Percentiles rank a stretch among this genome's conserved stretches.
These are phyloP conservation scores for Schizonepeta tenuifolia DNA, from an alignment of 257 asterid genomes.

Conservation along the genomic window DNA sequence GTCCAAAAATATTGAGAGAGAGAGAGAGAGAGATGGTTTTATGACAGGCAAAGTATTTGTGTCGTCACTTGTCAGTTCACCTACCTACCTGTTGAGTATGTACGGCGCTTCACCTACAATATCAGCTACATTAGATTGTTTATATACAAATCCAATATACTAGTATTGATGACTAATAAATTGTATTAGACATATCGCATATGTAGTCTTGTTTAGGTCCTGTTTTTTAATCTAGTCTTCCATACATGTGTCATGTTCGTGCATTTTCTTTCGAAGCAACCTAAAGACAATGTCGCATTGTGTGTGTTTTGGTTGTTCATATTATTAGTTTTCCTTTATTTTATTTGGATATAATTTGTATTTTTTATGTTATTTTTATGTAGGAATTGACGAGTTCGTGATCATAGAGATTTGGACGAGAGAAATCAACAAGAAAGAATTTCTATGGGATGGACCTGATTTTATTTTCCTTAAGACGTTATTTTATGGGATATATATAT, in stretches of 20 bases:
- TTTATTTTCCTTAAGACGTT: too few relatives aligned
- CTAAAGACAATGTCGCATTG: not conserved
- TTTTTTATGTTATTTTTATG: too few relatives aligned
- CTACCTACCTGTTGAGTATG: conserved; percentile 4
- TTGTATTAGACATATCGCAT: not conserved
- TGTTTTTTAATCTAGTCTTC: not conserved
- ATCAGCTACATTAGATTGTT: conserved; percentile 8
- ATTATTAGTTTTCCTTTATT: too few relatives aligned
- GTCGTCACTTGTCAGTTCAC: conserved; percentile 23
- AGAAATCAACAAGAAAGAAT: too few relatives aligned
- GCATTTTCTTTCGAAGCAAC: not conserved
- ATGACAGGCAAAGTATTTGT: not conserved
- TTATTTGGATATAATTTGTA: too few relatives aligned
- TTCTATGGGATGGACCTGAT: too few relatives aligned
- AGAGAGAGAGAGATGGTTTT: not conserved
- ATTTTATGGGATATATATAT: too few relatives aligned
- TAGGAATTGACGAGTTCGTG: too few relatives aligned
- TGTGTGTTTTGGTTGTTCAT: too few relatives aligned
- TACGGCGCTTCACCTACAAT: conserved; percentile 23
- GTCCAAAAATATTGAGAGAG: not conserved
- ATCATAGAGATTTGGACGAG: too few relatives aligned
- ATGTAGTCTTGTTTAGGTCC: not conserved
- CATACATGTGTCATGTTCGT: not conserved
- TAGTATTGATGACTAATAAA: not conserved
- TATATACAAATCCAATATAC: not conserved